Conservation (phyloP, 2,329 filamentous ascomycete species). For the Fusarium sp. region DNA sequence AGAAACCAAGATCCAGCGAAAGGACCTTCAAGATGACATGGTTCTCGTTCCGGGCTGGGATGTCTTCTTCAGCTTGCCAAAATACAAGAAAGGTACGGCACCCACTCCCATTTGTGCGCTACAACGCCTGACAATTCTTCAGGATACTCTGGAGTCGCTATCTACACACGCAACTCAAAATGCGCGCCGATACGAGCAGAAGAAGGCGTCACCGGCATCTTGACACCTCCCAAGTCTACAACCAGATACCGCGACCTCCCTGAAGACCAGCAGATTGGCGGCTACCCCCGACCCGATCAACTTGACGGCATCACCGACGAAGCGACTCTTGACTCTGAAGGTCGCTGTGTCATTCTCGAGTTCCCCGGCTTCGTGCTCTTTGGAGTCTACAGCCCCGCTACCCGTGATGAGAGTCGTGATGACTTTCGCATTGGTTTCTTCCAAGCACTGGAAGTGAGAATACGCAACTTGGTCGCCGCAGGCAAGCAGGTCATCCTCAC, state of each 20-base stretch:
- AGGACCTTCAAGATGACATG: conserved; percentile 95
- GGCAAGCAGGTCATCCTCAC: conserved; percentile 89
- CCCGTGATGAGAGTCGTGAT: conserved; percentile 84
- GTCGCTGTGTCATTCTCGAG: conserved; percentile 89
- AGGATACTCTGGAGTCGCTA: conserved; percentile 96
- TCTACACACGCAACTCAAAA: conserved; percentile 89
- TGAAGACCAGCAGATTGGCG: conserved; percentile 81
- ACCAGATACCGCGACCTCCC: conserved; percentile 81
- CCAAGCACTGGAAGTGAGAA: conserved; percentile 80
- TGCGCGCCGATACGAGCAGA: conserved; percentile 91
- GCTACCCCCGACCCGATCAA: conserved; percentile 81
- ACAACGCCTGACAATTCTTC: not conserved
- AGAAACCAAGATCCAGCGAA: conserved; percentile 94
- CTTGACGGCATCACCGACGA: conserved; percentile 75
- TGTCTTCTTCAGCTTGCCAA: conserved; percentile 92
- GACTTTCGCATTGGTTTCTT: conserved; percentile 86
- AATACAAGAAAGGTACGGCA: conserved; percentile 84
- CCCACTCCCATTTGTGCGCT: not conserved
- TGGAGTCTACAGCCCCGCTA: conserved; percentile 92
- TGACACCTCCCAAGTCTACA: conserved; percentile 78
- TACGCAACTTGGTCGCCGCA: conserved; percentile 82
- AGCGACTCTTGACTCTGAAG: conserved; percentile 84
- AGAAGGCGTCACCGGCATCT: conserved; percentile 88
- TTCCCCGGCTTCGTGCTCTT: conserved; percentile 95
- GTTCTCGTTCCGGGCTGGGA: conserved; percentile 96